Conservation (phyloP, 1,284 basidiomycete species). For the Cutaneotrichosporon mucoides region DNA sequence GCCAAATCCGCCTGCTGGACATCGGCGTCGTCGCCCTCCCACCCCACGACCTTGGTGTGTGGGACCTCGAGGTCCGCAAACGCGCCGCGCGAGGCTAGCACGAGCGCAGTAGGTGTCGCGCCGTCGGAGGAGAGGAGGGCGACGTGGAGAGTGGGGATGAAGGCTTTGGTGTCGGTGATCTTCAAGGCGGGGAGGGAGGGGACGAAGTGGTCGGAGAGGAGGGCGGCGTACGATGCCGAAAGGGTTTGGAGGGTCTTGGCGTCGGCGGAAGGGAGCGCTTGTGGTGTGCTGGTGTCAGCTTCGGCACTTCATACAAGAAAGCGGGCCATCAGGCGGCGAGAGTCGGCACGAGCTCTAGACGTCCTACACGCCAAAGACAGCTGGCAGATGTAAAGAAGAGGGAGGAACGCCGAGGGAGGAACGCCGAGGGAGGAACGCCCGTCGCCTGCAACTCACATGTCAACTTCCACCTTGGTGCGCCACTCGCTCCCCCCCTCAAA, state of each 20-base stretch:
- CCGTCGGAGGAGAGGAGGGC: conserved; percentile 31
- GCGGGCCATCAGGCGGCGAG: too few relatives aligned
- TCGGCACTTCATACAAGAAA: too few relatives aligned
- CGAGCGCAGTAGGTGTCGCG: conserved; percentile 29
- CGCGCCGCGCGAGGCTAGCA: conserved; percentile 41
- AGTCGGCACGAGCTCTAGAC: not conserved
- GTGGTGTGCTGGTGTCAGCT: conserved; percentile 37
- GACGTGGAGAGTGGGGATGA: conserved; percentile 43
- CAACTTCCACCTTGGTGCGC: conserved; percentile 44
- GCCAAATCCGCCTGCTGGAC: conserved; percentile 21
- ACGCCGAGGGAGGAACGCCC: too few relatives aligned
- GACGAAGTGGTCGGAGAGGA: conserved; percentile 44
- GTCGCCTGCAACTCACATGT: conserved; percentile 40
- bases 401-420: too few relatives aligned
- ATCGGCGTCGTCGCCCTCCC: conserved; percentile 27
- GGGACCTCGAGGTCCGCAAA: conserved; percentile 43
- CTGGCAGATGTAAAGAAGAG: too few relatives aligned
- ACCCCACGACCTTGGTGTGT: conserved; percentile 39
- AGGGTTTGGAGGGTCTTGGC: conserved; percentile 24
- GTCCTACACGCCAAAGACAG: too few relatives aligned
- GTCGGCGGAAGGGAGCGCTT: conserved; percentile 37
- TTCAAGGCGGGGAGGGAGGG: conserved; percentile 38
- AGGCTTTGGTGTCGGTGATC: conserved; percentile 22
- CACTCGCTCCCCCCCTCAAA: conserved; percentile 19
- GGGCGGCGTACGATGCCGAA: conserved; percentile 34